A percentile compares a stretch with the other conserved stretches of the same genome.
These are phyloP conservation scores for Penicillium coffeae DNA, from an alignment of 495 filamentous ascomycete genomes.

Conservation along the genomic window DNA sequence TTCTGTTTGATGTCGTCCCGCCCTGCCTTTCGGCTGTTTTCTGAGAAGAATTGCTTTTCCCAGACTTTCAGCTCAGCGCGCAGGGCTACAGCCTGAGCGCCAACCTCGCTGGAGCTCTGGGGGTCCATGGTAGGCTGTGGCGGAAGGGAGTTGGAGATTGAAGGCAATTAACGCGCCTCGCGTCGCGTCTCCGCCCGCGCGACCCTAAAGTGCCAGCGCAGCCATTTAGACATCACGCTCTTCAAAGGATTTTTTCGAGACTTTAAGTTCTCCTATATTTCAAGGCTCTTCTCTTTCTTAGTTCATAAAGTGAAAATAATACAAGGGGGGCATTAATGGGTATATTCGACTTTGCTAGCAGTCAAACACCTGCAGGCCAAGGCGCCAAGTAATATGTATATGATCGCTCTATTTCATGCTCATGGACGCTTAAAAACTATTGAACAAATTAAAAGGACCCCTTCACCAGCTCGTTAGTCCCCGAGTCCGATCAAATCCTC, in stretches of 20 bases:
- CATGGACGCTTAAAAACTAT: too few relatives aligned
- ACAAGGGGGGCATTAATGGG: too few relatives aligned
- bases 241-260: too few relatives aligned
- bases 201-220: too few relatives aligned
- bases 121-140: slow-evolving; percentile 30
- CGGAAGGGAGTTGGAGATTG: slow-evolving; percentile 6
- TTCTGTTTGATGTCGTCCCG: slow-evolving; percentile 86
- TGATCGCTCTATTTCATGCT: too few relatives aligned
- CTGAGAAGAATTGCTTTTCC: slow-evolving; percentile 71
- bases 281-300: too few relatives aligned
- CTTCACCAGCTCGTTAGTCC: slow-evolving; percentile 81
- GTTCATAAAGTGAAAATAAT: too few relatives aligned
- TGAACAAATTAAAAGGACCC: too few relatives aligned
- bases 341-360: too few relatives aligned
- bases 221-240: background rate
- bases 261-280: too few relatives aligned
- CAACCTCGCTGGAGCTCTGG: slow-evolving; percentile 24
- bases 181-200: slow-evolving; percentile 12
- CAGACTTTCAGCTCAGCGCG: slow-evolving; percentile 79
- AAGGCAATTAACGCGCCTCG: slow-evolving; percentile 18
- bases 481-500: slow-evolving; percentile 78
- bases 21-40: slow-evolving; percentile 70
- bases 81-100: slow-evolving; percentile 36
- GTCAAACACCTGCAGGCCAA: too few relatives aligned
- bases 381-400: too few relatives aligned